phyloP scores from a whole-genome alignment of 2,329 filamentous ascomycete genomes.

The Fusarium sp. region DNA sequence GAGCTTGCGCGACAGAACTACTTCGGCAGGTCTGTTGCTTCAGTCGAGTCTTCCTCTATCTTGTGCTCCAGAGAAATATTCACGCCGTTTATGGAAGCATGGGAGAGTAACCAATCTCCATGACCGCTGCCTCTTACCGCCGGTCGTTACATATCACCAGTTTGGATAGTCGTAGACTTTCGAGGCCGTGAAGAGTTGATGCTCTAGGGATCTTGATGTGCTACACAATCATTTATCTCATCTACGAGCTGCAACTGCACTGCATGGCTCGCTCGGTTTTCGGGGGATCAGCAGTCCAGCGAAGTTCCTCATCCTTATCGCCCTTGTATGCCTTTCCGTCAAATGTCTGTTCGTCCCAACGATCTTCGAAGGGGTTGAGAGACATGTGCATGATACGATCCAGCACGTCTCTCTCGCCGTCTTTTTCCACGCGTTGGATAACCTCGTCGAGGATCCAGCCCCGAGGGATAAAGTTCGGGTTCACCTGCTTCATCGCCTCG shows the following conservation, averaged over 20 bases:
- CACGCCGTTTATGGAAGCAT: conserved; percentile 82
- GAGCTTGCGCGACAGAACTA: conserved; percentile 68
- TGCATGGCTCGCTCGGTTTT: conserved; percentile 85
- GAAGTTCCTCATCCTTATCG: conserved; percentile 81
- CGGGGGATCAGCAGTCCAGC: conserved; percentile 91
- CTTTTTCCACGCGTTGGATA: conserved; percentile 89
- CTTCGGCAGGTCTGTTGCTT: conserved; percentile 58
- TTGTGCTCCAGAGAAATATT: conserved; percentile 75
- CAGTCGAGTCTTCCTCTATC: conserved; percentile 81
- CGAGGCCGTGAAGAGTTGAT: neutral
- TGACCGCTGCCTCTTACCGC: conserved; percentile 81
- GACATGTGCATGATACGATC: conserved; percentile 86
- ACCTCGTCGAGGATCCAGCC: conserved; percentile 96
- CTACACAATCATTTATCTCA: conserved; percentile 5
- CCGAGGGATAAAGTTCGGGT: conserved; percentile 93
- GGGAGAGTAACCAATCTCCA: conserved; percentile 71
- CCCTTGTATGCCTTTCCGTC: conserved; percentile 67
- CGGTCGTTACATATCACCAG: conserved; percentile 75
- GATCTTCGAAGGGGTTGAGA: conserved; percentile 86
- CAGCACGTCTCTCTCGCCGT: conserved; percentile 85
- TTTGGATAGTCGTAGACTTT: conserved; percentile 28
- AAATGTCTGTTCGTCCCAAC: conserved; percentile 72
- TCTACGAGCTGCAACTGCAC: conserved; percentile 92
- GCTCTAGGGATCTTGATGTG: neutral
- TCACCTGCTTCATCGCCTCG: conserved; percentile 84